Evolutionary conservation across 2,329 filamentous ascomycete species (phyloP).

Genomic region (Purpureocillium takamizusanense): DNA sequence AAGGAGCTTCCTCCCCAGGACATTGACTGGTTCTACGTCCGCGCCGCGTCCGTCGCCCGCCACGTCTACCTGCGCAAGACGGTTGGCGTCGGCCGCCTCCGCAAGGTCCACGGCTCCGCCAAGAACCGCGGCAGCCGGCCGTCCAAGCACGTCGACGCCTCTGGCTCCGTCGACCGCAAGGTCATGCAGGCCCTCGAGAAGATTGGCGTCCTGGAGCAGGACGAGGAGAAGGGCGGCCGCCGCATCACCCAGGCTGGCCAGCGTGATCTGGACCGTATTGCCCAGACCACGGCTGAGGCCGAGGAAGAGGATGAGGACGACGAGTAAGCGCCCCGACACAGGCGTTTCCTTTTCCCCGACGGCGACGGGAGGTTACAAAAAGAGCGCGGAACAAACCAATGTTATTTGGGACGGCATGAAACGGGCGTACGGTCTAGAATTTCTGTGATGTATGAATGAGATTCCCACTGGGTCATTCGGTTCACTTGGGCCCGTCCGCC

Average conservation of each 20-base stretch:
- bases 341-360: too few species aligned
- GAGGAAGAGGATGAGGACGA: constrained; percentile 61
- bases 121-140: constrained; percentile 95
- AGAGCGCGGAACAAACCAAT: constrained; percentile 2
- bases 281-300: constrained; percentile 68
- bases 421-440: constrained; percentile 32
- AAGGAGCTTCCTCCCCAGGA: constrained; percentile 98
- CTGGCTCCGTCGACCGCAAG: constrained; percentile 94
- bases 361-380: constrained; percentile 5
- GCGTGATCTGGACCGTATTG: constrained; percentile 97
- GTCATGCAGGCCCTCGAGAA: constrained; percentile 96
- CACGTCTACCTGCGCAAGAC: constrained; percentile 99
- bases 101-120: constrained; percentile 90
- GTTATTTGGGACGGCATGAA: constrained; percentile 6
- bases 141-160: constrained; percentile 91
- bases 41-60: constrained; percentile 89
- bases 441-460: constrained; percentile 31
- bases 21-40: constrained; percentile 92
- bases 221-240: constrained; percentile 97
- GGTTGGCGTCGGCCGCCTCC: constrained; percentile 93
- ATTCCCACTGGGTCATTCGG: constrained; percentile 28
- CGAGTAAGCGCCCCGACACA: constrained; percentile 37
- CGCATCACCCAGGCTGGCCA: constrained; percentile 97
- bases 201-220: constrained; percentile 95
- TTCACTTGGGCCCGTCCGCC: constrained; percentile 21